Percentiles rank a stretch among this genome's conserved stretches.
These are phyloP conservation scores for Saccharomycopsis babjevae DNA, from an alignment of 805 yeast genomes.

Conservation along the genomic window DNA sequence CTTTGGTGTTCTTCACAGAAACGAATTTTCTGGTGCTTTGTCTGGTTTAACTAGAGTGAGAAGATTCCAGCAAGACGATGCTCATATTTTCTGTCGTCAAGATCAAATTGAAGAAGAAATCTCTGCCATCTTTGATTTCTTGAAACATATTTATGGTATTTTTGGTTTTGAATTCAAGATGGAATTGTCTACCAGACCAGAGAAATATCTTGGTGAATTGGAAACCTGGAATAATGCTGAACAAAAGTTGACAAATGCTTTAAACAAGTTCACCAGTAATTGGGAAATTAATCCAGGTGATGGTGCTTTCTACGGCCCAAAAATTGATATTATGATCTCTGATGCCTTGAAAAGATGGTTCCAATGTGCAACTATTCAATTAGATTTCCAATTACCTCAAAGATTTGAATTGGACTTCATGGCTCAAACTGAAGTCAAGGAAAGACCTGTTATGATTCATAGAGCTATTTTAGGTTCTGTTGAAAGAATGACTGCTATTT, in stretches of 20 bases:
- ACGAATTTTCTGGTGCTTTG: slow-evolving; percentile 91
- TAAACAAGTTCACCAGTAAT: slow-evolving; percentile 74
- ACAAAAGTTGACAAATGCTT: slow-evolving; percentile 67
- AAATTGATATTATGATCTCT: slow-evolving; percentile 90
- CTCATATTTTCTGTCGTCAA: slow-evolving; percentile 91
- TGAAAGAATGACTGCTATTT: slow-evolving; percentile 98
- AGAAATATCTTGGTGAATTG: slow-evolving; percentile 86
- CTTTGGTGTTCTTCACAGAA: slow-evolving; percentile 94
- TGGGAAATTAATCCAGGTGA: slow-evolving; percentile 97
- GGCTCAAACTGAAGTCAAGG: slow-evolving; percentile 43
- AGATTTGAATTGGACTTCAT: slow-evolving; percentile 88
- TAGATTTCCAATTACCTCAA: slow-evolving; percentile 95
- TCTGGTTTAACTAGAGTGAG: slow-evolving; percentile 95
- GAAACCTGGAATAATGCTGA: slow-evolving; percentile 95
- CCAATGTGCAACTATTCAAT: slow-evolving; percentile 98
- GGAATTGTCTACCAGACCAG: slow-evolving; percentile 97
- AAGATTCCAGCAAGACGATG: slow-evolving; percentile 98
- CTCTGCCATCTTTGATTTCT: slow-evolving; percentile 73
- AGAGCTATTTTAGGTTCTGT: slow-evolving; percentile 97
- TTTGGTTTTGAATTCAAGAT: slow-evolving; percentile 93
- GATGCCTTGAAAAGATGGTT: slow-evolving; percentile 96
- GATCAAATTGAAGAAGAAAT: slow-evolving; percentile 88
- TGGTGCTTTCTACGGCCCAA: slow-evolving; percentile 94
- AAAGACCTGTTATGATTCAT: slow-evolving; percentile 97
- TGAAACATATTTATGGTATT: slow-evolving; percentile 75